Evolutionary conservation across 768 basidiomycete genomes (phyloP).

Genomic region (Pisolithus microcarpus): DNA sequence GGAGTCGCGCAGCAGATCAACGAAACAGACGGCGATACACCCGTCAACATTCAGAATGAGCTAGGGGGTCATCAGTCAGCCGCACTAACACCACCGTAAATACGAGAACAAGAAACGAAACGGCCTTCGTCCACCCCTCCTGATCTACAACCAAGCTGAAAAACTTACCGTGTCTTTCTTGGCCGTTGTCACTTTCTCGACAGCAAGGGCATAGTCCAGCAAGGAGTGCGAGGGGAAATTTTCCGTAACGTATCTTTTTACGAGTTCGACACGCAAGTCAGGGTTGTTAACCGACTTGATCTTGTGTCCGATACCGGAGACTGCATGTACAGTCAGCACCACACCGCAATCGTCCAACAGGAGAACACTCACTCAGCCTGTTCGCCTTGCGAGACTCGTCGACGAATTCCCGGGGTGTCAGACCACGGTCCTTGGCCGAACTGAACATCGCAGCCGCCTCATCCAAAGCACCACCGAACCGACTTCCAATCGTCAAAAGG

Average conservation of each 20-base stretch:
- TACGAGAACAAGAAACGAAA: not conserved
- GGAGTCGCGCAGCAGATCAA: slow-evolving; percentile 84
- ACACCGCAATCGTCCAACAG: slow-evolving; percentile 3
- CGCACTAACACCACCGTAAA: not conserved
- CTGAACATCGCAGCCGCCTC: slow-evolving; percentile 98
- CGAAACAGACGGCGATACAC: slow-evolving; percentile 93
- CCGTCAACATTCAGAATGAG: slow-evolving; percentile 97
- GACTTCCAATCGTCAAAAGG: slow-evolving; percentile 94
- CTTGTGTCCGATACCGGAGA: slow-evolving; percentile 99
- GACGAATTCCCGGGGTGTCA: slow-evolving; percentile 98
- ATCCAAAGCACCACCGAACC: slow-evolving; percentile 97
- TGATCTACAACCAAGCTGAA: not conserved
- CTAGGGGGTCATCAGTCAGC: slow-evolving; percentile 26
- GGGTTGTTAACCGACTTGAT: slow-evolving; percentile 99
- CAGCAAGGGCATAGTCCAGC: slow-evolving; percentile 91
- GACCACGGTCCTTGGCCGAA: slow-evolving; percentile 78
- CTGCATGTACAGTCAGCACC: slow-evolving; percentile 27
- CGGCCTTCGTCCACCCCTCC: not conserved
- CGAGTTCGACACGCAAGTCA: slow-evolving; percentile 85
- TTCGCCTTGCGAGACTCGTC: slow-evolving; percentile 89
- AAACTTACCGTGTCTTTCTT: slow-evolving; percentile 86
- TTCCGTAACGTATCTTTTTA: slow-evolving; percentile 92
- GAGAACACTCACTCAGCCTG: slow-evolving; percentile 67
- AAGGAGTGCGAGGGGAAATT: slow-evolving; percentile 93
- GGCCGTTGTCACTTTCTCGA: slow-evolving; percentile 94